phyloP scores from a whole-genome alignment of 148 eudicot genomes.

The Camellia sinensis region DNA sequence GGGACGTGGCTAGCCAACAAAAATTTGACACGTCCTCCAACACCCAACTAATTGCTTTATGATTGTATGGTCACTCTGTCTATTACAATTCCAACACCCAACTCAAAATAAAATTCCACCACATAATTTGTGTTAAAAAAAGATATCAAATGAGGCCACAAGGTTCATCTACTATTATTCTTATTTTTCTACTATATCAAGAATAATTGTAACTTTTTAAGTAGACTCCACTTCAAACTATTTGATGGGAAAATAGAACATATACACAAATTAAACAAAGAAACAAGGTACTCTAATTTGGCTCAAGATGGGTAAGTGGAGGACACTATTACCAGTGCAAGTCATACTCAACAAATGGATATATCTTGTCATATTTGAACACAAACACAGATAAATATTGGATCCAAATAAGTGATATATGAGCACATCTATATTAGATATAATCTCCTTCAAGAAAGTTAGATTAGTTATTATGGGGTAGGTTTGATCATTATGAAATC shows the following conservation, averaged over 20 bases:
- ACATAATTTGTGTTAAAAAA: neutral
- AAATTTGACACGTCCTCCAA: neutral
- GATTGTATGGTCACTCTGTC: neutral
- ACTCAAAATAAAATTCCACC: neutral
- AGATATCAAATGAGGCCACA: neutral
- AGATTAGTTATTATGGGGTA: too few species aligned
- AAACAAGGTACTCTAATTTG: neutral
- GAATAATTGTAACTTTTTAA: neutral
- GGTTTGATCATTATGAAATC: too few species aligned
- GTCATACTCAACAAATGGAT: neutral
- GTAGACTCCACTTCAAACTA: neutral
- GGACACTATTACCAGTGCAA: neutral
- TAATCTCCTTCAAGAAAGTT: too few species aligned
- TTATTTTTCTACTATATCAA: neutral
- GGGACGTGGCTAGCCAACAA: neutral
- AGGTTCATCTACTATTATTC: neutral
- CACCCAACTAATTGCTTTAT: neutral
- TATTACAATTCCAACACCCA: neutral
- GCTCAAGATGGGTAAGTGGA: neutral
- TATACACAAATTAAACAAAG: neutral
- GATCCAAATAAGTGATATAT: too few species aligned
- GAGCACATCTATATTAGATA: too few species aligned
- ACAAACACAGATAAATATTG: neutral
- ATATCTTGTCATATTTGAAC: neutral
- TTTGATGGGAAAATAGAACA: neutral